Conservation (phyloP, 441 rosid species). For the Metrosideros polymorpha region DNA sequence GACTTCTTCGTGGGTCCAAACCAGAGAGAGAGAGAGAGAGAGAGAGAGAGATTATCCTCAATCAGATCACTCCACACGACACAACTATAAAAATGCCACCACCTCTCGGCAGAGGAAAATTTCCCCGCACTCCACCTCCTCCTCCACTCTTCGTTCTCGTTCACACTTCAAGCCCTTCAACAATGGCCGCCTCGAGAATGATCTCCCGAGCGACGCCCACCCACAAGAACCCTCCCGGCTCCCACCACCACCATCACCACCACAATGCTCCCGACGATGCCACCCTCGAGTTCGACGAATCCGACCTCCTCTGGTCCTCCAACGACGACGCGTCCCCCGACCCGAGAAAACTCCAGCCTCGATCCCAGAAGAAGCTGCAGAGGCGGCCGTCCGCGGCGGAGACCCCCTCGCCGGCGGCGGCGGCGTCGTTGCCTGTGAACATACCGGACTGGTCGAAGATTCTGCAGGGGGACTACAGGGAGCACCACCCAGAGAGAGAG, state of each 20-base stretch:
- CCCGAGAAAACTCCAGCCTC: slow-evolving; percentile 23
- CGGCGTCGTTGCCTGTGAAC: slow-evolving; percentile 64
- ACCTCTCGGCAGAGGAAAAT: background rate
- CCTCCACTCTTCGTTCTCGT: background rate
- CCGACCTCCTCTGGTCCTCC: slow-evolving; percentile 31
- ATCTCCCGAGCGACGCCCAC: slow-evolving; percentile 21
- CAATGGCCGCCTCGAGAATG: slow-evolving; percentile 44
- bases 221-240: slow-evolving; percentile 24
- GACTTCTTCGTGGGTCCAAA: background rate
- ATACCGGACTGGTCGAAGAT: slow-evolving; percentile 89
- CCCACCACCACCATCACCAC: background rate
- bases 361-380: slow-evolving; percentile 23
- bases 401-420: background rate
- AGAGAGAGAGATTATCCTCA: slow-evolving; percentile 21
- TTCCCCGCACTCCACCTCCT: background rate
- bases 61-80: background rate
- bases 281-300: slow-evolving; percentile 55
- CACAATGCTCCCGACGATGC: slow-evolving; percentile 2
- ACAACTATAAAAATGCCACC: slow-evolving; percentile 14
- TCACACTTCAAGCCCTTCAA: slow-evolving; percentile 1
- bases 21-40: background rate
- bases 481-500: slow-evolving; percentile 3
- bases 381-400: slow-evolving; percentile 10
- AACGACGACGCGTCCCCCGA: slow-evolving; percentile 7
- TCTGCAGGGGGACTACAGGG: slow-evolving; percentile 26